phyloP scores from a whole-genome alignment of 169 alveolate genomes.

The Besnoitia besnoiti region DNA sequence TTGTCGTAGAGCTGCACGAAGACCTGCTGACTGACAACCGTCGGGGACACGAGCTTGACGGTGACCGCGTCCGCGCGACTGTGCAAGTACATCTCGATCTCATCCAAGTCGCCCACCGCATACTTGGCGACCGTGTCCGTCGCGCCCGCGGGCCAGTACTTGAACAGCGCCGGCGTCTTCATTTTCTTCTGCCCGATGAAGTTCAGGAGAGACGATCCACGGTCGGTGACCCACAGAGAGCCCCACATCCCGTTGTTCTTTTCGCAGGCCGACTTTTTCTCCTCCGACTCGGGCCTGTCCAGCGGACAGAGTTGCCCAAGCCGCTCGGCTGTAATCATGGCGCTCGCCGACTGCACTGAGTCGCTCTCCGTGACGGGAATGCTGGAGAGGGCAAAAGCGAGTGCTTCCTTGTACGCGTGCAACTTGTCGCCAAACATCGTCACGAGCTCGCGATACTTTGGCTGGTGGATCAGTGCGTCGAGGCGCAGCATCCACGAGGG shows the following conservation, averaged over 20 bases:
- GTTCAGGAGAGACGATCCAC: neutral
- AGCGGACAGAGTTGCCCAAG: neutral
- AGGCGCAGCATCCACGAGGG: conserved; percentile 53
- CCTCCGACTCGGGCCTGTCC: neutral
- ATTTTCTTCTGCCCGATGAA: conserved; percentile 10
- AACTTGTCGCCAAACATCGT: conserved; percentile 24
- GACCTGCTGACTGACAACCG: conserved; percentile 39
- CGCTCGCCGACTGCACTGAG: neutral
- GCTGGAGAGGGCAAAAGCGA: conserved; percentile 30
- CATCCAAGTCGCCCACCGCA: conserved; percentile 48
- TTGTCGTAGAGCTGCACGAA: conserved; percentile 29
- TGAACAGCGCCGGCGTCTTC: conserved; percentile 45
- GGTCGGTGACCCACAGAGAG: conserved; percentile 39
- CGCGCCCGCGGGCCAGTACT: conserved; percentile 28
- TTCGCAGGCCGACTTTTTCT: conserved; percentile 7
- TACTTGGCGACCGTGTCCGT: neutral
- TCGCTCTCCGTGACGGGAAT: neutral
- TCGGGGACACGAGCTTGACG: neutral
- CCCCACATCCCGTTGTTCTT: conserved; percentile 60
- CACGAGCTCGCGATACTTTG: conserved; percentile 4
- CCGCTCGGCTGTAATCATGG: neutral
- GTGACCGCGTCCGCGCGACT: neutral
- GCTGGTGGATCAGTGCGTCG: neutral
- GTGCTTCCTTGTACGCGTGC: conserved; percentile 16
- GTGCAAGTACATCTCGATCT: conserved; percentile 1